Evolutionary conservation across 2,329 filamentous ascomycete genomes (phyloP).

Genomic region (Neospermospora avenae): DNA sequence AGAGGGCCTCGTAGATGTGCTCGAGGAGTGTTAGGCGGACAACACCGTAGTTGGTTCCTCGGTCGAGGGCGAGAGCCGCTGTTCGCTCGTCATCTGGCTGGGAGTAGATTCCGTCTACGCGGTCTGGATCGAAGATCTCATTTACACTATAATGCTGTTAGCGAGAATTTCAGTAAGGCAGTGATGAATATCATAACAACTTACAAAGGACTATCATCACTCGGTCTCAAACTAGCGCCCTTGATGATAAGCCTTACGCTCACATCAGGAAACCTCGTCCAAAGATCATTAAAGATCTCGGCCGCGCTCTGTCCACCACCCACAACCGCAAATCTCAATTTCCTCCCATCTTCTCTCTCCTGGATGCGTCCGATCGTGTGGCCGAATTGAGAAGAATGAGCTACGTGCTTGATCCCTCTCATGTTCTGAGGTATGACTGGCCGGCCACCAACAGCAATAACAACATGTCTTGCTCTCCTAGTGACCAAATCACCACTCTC

Average conservation of each 20-base stretch:
- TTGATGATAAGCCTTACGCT: slow-evolving; percentile 77
- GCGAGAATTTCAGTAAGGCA: neutral
- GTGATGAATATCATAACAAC: slow-evolving; percentile 36
- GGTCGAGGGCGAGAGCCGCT: slow-evolving; percentile 62
- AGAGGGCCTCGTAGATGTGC: slow-evolving; percentile 81
- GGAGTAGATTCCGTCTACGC: slow-evolving; percentile 72
- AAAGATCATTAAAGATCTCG: slow-evolving; percentile 91
- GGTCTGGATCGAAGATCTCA: slow-evolving; percentile 90
- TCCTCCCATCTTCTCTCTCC: slow-evolving; percentile 32
- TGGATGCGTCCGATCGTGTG: slow-evolving; percentile 56
- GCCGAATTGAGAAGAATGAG: slow-evolving; percentile 88
- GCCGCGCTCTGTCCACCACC: slow-evolving; percentile 91
- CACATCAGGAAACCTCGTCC: slow-evolving; percentile 76
- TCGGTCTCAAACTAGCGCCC: slow-evolving; percentile 78
- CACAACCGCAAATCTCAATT: slow-evolving; percentile 66
- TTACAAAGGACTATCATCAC: slow-evolving; percentile 94
- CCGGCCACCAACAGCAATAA: slow-evolving; percentile 65
- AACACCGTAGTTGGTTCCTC: slow-evolving; percentile 90
- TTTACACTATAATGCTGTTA: slow-evolving; percentile 66
- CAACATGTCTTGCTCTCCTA: slow-evolving; percentile 47
- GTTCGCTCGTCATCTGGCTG: slow-evolving; percentile 59
- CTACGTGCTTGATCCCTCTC: slow-evolving; percentile 65
- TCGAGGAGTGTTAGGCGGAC: slow-evolving; percentile 90
- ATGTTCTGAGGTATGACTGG: slow-evolving; percentile 70
- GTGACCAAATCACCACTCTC: slow-evolving; percentile 39